Percentiles rank a stretch among this genome's conserved stretches.
phyloP scores from a whole-genome alignment of 1,139 yeast genomes.

The Debaryomycetaceae sp. region DNA sequence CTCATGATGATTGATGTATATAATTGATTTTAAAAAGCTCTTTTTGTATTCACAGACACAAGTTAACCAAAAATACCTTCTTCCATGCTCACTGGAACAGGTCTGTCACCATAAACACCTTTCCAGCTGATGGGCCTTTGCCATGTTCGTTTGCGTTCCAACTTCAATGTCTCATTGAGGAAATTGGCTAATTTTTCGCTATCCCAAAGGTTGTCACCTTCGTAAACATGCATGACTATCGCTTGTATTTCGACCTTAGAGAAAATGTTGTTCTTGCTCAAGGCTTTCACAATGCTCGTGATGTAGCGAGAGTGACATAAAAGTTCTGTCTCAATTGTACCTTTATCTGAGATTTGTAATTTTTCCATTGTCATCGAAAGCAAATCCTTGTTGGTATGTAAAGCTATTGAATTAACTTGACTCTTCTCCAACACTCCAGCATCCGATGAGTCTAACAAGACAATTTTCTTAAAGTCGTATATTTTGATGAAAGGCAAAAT shows the following conservation, averaged over 20 bases:
- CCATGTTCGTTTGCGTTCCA: constrained; percentile 28
- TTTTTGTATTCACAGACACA: neutral
- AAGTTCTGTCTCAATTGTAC: constrained; percentile 6
- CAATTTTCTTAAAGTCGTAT: constrained; percentile 40
- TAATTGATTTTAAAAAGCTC: neutral
- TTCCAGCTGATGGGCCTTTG: constrained; percentile 73
- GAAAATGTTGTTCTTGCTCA: constrained; percentile 1
- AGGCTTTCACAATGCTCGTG: constrained; percentile 5
- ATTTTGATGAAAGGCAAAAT: constrained; percentile 46
- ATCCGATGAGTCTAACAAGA: constrained; percentile 71
- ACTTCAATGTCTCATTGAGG: constrained; percentile 25
- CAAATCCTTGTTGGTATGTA: constrained; percentile 32
- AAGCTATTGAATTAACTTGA: constrained; percentile 23
- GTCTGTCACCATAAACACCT: constrained; percentile 76
- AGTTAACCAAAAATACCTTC: constrained; percentile 67
- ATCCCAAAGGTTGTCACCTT: constrained; percentile 83
- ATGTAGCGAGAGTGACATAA: constrained; percentile 11
- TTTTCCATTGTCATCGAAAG: constrained; percentile 30
- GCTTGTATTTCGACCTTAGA: constrained; percentile 16
- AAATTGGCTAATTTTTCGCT: constrained; percentile 55
- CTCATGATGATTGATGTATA: too few species aligned
- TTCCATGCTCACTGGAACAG: constrained; percentile 66
- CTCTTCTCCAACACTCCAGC: constrained; percentile 45
- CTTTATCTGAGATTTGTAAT: constrained; percentile 17
- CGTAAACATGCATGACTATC: constrained; percentile 62